Conservation (phyloP, 2,329 filamentous ascomycete species). For the Aspergillus sp. region DNA sequence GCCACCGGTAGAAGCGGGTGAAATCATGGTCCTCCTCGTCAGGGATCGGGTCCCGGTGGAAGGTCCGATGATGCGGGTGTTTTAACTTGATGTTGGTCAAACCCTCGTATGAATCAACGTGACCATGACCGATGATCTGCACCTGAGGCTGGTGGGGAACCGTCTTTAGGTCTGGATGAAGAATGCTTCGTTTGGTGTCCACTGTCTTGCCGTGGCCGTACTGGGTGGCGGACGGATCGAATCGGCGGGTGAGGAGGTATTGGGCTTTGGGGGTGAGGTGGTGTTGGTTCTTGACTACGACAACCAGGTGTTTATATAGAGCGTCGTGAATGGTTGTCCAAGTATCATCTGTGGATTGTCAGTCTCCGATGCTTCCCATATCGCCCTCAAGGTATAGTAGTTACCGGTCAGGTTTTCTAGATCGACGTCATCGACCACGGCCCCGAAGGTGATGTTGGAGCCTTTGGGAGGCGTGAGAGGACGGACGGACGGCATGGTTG, state of each 20-base stretch:
- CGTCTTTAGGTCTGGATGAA: slow-evolving; percentile 78
- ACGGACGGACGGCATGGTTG: slow-evolving; percentile 11
- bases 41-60: slow-evolving; percentile 65
- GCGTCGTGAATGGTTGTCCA: slow-evolving; percentile 63
- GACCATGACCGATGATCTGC: slow-evolving; percentile 76
- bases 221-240: slow-evolving; percentile 63
- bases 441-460: slow-evolving; percentile 58
- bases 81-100: slow-evolving; percentile 64
- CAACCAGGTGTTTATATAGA: slow-evolving; percentile 66
- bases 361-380: background rate
- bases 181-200: slow-evolving; percentile 62
- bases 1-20: slow-evolving; percentile 71
- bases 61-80: slow-evolving; percentile 75
- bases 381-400: background rate
- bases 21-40: slow-evolving; percentile 57
- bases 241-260: slow-evolving; percentile 69
- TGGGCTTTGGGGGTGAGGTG: slow-evolving; percentile 66
- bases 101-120: slow-evolving; percentile 67
- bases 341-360: slow-evolving; percentile 52
- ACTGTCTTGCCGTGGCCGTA: slow-evolving; percentile 77
- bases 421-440: slow-evolving; percentile 56
- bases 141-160: slow-evolving; percentile 77
- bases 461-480: slow-evolving; percentile 23
- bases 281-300: slow-evolving; percentile 68
- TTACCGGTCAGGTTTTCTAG: slow-evolving; percentile 63